Evolutionary conservation across 805 yeast species (phyloP).

Genomic region (Henningerozyma blattae): DNA sequence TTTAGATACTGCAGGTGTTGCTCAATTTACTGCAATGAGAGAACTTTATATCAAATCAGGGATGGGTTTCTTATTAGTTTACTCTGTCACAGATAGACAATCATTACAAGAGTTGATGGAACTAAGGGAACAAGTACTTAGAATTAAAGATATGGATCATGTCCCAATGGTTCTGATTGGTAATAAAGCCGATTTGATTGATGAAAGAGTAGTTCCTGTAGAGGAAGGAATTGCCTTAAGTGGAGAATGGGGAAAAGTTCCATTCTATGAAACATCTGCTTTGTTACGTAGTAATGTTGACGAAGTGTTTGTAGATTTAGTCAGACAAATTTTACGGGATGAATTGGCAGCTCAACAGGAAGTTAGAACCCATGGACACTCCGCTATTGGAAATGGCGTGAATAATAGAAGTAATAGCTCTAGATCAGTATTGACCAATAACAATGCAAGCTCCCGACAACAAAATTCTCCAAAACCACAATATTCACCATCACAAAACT

Average conservation of each 20-base stretch:
- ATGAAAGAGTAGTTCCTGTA: constrained; percentile 62
- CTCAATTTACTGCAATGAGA: constrained; percentile 93
- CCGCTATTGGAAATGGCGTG: no score
- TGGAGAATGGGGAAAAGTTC: constrained; percentile 78
- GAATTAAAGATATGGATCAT: constrained; percentile 61
- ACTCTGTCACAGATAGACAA: constrained; percentile 66
- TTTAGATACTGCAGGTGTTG: constrained; percentile 87
- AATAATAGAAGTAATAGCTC: no score
- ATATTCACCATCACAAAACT: no score
- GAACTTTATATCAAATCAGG: constrained; percentile 82
- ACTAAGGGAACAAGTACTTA: constrained; percentile 69
- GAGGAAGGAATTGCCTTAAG: constrained; percentile 78
- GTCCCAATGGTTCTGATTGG: constrained; percentile 90
- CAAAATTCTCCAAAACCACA: no score
- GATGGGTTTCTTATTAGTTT: constrained; percentile 79
- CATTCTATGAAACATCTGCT: constrained; percentile 92
- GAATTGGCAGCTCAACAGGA: constrained; percentile 14
- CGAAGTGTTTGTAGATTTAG: constrained; percentile 80
- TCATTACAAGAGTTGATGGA: constrained; percentile 70
- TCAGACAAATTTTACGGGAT: constrained; percentile 59
- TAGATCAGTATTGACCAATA: no score
- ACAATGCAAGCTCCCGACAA: no score
- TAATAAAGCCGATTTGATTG: constrained; percentile 75
- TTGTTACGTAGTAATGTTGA: constrained; percentile 80
- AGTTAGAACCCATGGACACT: no score